Percentiles rank a stretch among this genome's conserved stretches.
Evolutionary conservation across 2,329 filamentous ascomycete genomes (phyloP).

Genomic region (Sporothrix luriei): DNA sequence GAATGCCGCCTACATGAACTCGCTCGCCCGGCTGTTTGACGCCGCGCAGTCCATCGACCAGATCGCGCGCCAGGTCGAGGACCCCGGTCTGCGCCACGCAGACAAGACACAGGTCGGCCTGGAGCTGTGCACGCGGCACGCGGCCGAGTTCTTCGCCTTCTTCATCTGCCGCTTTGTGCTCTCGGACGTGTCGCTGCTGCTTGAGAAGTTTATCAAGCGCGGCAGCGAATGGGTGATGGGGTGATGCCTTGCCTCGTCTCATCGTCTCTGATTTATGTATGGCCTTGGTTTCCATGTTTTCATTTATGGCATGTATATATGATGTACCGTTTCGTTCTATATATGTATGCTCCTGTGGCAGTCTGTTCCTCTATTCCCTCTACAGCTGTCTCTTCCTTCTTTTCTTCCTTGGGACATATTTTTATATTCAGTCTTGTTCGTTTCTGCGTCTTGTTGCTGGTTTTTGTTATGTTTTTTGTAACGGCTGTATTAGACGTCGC

Average conservation of each 20-base stretch:
- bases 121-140: constrained; percentile 88
- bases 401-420: constrained; percentile 16
- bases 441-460: neutral
- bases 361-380: neutral
- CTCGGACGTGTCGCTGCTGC: constrained; percentile 75
- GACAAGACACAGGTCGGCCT: constrained; percentile 94
- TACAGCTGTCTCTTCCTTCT: neutral
- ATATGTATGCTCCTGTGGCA: constrained; percentile 1
- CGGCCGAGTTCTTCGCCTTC: constrained; percentile 96
- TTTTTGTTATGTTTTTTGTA: neutral
- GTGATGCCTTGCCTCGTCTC: constrained; percentile 32
- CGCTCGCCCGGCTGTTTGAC: constrained; percentile 87
- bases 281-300: neutral
- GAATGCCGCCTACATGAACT: constrained; percentile 87
- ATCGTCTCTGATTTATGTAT: neutral
- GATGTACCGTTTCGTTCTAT: constrained; percentile 7
- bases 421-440: neutral
- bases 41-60: constrained; percentile 90
- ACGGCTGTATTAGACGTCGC: constrained; percentile 12
- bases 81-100: constrained; percentile 86
- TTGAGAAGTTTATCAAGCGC: constrained; percentile 97
- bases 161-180: constrained; percentile 96
- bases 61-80: constrained; percentile 93
- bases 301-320: constrained; percentile 12
- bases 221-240: constrained; percentile 86